phyloP scores from a whole-genome alignment of 2,329 filamentous ascomycete genomes.

The Chrysoporthe puriensis region DNA sequence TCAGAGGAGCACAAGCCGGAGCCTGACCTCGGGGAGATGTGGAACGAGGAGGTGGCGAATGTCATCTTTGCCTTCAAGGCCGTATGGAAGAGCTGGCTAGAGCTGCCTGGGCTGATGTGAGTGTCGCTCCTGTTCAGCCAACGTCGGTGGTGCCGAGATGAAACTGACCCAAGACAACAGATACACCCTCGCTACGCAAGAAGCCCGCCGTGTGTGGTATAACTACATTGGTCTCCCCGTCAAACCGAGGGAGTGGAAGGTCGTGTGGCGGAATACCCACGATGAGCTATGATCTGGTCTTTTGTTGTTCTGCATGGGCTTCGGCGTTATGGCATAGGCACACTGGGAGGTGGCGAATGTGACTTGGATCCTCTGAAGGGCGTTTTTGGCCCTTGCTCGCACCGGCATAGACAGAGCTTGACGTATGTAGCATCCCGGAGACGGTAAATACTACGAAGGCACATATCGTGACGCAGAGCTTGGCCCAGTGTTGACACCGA shows the following conservation, averaged over 20 bases:
- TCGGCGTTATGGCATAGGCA: constrained; percentile 10
- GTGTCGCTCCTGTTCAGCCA: constrained; percentile 41
- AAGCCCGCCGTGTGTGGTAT: constrained; percentile 52
- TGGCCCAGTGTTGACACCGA: neutral
- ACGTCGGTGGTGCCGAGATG: neutral
- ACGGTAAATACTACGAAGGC: neutral
- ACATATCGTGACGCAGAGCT: neutral
- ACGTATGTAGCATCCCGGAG: neutral
- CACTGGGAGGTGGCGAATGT: neutral
- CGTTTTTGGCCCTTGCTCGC: neutral
- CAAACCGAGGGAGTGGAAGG: constrained; percentile 50
- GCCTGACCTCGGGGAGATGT: constrained; percentile 53
- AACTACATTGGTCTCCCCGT: constrained; percentile 59
- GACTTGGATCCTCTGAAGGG: neutral
- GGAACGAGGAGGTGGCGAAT: constrained; percentile 65
- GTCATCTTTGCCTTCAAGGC: constrained; percentile 67
- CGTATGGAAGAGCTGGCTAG: constrained; percentile 72
- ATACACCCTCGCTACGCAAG: constrained; percentile 48
- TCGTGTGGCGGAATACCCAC: constrained; percentile 44
- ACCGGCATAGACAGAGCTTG: neutral
- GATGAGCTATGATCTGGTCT: constrained; percentile 49
- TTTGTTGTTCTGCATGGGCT: constrained; percentile 13
- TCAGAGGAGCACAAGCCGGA: constrained; percentile 47
- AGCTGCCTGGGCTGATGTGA: constrained; percentile 71
- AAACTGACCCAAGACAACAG: constrained; percentile 35